A percentile compares a stretch with the other conserved stretches of the same genome.
Evolutionary conservation across 352 stramenopile species (phyloP).

Genomic region (Globisporangium echinulatum): DNA sequence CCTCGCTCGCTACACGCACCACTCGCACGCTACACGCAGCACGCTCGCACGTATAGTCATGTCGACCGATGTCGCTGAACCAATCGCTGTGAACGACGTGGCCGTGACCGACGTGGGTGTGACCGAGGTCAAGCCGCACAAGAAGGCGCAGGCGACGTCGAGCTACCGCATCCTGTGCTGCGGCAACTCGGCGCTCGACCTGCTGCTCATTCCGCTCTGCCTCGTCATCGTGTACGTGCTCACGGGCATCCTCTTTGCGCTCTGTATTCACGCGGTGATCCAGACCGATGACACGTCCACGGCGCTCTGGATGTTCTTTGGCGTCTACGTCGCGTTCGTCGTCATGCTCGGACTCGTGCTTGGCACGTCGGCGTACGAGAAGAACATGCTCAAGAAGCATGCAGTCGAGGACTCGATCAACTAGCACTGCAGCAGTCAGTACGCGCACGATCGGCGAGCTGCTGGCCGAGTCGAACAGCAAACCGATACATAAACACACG

Average conservation of each 20-base stretch:
- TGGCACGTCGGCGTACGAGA: conserved; percentile 54
- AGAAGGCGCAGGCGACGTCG: conserved; percentile 15
- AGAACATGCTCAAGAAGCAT: conserved; percentile 45
- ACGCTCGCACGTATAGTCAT: background rate
- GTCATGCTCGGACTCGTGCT: conserved; percentile 60
- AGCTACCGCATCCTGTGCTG: conserved; percentile 54
- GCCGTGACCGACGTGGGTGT: conserved; percentile 35
- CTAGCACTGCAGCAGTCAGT: background rate
- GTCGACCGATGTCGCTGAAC: conserved; percentile 8
- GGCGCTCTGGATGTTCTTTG: conserved; percentile 80
- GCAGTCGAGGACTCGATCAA: conserved; percentile 24
- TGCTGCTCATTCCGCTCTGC: conserved; percentile 64
- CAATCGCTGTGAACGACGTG: conserved; percentile 17
- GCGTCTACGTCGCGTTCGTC: conserved; percentile 58
- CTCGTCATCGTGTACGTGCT: conserved; percentile 55
- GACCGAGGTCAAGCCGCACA: conserved; percentile 49
- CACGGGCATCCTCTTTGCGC: conserved; percentile 59
- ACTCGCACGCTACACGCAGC: background rate
- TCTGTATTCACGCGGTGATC: conserved; percentile 64
- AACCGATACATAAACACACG: too few relatives aligned
- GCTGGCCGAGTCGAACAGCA: too few relatives aligned
- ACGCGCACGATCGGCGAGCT: too few relatives aligned
- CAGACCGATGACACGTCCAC: conserved; percentile 71
- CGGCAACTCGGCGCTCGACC: conserved; percentile 65
- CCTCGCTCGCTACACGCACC: too few relatives aligned